Percentiles rank a stretch among this genome's conserved stretches.
Conservation (phyloP, 495 filamentous ascomycete genomes). For the Tuber magnatum region DNA sequence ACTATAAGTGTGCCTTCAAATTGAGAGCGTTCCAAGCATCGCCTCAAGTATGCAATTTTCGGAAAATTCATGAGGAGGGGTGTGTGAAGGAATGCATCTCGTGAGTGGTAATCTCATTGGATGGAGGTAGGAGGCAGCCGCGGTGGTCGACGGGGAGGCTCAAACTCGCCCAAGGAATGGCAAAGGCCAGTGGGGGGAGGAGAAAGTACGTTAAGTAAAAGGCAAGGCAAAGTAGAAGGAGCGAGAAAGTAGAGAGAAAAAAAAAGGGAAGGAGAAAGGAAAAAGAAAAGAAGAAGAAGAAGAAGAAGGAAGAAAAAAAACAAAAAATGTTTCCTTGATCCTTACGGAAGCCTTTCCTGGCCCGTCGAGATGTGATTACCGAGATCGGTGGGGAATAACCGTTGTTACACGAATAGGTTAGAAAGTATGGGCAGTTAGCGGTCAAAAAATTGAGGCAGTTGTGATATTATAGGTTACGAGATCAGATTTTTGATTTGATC, state of each 20-base stretch:
- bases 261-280: neutral
- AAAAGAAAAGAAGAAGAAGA: neutral
- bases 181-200: neutral
- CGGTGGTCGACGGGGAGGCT: neutral
- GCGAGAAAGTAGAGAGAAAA: neutral
- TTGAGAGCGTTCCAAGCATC: neutral
- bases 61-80: neutral
- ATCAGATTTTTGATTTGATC: no score
- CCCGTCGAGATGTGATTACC: neutral
- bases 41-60: slow-evolving; percentile 2
- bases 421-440: neutral
- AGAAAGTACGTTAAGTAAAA: neutral
- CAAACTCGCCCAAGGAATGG: neutral
- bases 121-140: neutral
- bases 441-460: neutral
- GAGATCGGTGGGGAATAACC: slow-evolving; percentile 1
- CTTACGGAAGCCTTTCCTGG: neutral
- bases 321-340: neutral
- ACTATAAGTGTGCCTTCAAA: neutral
- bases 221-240: neutral
- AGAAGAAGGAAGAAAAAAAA: no score
- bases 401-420: neutral
- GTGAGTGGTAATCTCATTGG: neutral
- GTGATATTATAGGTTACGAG: neutral
- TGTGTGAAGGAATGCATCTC: neutral